Evolutionary conservation across 2,329 filamentous ascomycete species (phyloP).

Genomic region (Plectosphaerella sp.): DNA sequence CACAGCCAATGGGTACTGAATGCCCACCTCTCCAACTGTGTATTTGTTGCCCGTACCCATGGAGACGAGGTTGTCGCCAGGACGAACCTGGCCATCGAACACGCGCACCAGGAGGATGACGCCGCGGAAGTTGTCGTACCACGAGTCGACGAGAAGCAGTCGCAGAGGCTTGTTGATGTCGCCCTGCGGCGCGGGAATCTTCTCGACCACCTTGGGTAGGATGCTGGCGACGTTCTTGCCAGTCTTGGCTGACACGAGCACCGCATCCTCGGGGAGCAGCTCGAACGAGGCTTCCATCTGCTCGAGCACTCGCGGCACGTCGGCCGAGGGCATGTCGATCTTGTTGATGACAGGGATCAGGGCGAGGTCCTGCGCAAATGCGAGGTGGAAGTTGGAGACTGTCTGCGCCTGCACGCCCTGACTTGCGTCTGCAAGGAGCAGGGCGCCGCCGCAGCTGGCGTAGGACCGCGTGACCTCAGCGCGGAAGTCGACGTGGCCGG

Average conservation of each 20-base stretch:
- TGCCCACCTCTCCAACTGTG: slow-evolving; percentile 91
- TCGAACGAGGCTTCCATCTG: slow-evolving; percentile 88
- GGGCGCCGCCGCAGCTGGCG: slow-evolving; percentile 87
- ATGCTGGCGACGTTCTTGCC: slow-evolving; percentile 82
- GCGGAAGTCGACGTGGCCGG: slow-evolving; percentile 95
- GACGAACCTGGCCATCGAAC: slow-evolving; percentile 79
- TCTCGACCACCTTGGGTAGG: slow-evolving; percentile 78
- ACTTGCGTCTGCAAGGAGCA: slow-evolving; percentile 91
- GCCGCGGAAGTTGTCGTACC: slow-evolving; percentile 95
- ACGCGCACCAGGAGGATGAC: slow-evolving; percentile 87
- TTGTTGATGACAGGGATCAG: slow-evolving; percentile 96
- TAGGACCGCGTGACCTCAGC: slow-evolving; percentile 95
- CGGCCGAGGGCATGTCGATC: slow-evolving; percentile 86
- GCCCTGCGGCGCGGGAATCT: slow-evolving; percentile 76
- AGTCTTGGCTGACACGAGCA: slow-evolving; percentile 83
- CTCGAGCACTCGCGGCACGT: slow-evolving; percentile 77
- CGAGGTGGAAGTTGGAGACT: slow-evolving; percentile 96
- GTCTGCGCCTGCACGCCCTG: slow-evolving; percentile 98
- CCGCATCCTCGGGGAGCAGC: slow-evolving; percentile 69
- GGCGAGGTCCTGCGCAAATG: slow-evolving; percentile 83
- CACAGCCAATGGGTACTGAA: slow-evolving; percentile 87
- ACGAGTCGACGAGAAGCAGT: slow-evolving; percentile 90
- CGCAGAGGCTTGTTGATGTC: slow-evolving; percentile 69
- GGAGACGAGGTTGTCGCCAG: slow-evolving; percentile 82
- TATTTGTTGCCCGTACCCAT: slow-evolving; percentile 88